These are phyloP conservation scores for Brassica carinata DNA, from an alignment of 345 rosid species.

Conservation along the genomic window DNA sequence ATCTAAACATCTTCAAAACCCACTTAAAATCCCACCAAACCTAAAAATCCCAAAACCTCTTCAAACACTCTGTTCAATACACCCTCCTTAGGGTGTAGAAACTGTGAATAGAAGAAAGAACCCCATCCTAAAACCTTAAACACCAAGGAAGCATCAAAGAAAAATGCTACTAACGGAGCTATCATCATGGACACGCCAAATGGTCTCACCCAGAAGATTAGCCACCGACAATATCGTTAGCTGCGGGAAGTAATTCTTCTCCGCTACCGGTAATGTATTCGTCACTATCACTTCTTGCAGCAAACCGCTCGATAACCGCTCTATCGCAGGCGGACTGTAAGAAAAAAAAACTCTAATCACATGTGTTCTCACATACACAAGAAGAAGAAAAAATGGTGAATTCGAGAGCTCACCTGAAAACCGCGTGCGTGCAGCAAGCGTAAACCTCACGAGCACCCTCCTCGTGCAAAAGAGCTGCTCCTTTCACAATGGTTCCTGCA, in stretches of 20 bases:
- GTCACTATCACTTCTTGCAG: conserved; percentile 83
- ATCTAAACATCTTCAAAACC: too few relatives aligned
- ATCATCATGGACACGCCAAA: conserved; percentile 90
- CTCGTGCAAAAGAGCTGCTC: conserved; percentile 92
- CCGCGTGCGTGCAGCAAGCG: conserved; percentile 95
- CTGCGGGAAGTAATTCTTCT: conserved; percentile 79
- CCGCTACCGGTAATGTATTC: conserved; percentile 70
- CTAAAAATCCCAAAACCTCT: too few relatives aligned
- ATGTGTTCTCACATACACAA: not conserved
- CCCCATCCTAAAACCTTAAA: conserved; percentile 16
- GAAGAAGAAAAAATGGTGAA: not conserved
- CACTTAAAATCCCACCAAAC: too few relatives aligned
- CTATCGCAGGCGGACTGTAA: conserved; percentile 76
- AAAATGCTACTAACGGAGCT: conserved; percentile 76
- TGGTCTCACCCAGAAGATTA: conserved; percentile 79
- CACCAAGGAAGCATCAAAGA: conserved; percentile 39
- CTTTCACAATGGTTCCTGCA: conserved; percentile 88
- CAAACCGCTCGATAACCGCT: conserved; percentile 75
- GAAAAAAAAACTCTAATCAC: not conserved
- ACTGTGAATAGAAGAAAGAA: not conserved
- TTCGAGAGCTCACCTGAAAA: conserved; percentile 66
- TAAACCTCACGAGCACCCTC: conserved; percentile 99
- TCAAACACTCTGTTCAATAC: too few relatives aligned
- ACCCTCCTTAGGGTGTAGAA: not conserved
- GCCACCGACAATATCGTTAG: conserved; percentile 76